Percentiles rank a stretch among this genome's conserved stretches.
These are phyloP conservation scores for Neocatenulostroma microsporum DNA, from an alignment of 2,329 filamentous ascomycete genomes.

Conservation along the genomic window DNA sequence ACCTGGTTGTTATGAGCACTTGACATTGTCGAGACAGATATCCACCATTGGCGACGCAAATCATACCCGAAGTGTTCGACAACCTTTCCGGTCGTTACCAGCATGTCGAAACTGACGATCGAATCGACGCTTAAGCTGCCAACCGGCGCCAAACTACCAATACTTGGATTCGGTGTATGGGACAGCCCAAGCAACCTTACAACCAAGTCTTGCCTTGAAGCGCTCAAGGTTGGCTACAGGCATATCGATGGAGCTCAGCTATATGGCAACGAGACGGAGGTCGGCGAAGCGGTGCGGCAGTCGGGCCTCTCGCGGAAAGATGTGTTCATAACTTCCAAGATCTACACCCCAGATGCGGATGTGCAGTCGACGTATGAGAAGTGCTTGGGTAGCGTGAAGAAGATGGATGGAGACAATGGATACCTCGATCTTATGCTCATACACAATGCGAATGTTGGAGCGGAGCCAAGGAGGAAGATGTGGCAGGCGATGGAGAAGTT, in stretches of 20 bases:
- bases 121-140: constrained; percentile 43
- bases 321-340: constrained; percentile 65
- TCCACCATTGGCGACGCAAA: no score
- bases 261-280: constrained; percentile 61
- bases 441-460: constrained; percentile 54
- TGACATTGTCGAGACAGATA: no score
- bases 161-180: constrained; percentile 64
- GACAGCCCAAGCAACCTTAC: constrained; percentile 40
- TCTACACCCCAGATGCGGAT: constrained; percentile 48
- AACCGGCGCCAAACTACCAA: constrained; percentile 48
- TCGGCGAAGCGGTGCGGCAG: constrained; percentile 55
- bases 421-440: constrained; percentile 68
- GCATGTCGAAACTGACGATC: constrained; percentile 35
- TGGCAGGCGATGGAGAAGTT: constrained; percentile 61
- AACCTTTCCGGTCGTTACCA: no score
- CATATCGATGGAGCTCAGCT: constrained; percentile 62
- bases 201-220: constrained; percentile 50
- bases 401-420: constrained; percentile 49
- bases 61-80: no score
- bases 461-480: constrained; percentile 50
- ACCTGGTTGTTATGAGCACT: no score
- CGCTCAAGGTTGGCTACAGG: constrained; percentile 52
- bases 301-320: constrained; percentile 51
- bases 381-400: constrained; percentile 54
- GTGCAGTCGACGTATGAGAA: constrained; percentile 53